These are phyloP conservation scores for Berberis thunbergii DNA, from an alignment of 164 flowering plant genomes.

Conservation along the genomic window DNA sequence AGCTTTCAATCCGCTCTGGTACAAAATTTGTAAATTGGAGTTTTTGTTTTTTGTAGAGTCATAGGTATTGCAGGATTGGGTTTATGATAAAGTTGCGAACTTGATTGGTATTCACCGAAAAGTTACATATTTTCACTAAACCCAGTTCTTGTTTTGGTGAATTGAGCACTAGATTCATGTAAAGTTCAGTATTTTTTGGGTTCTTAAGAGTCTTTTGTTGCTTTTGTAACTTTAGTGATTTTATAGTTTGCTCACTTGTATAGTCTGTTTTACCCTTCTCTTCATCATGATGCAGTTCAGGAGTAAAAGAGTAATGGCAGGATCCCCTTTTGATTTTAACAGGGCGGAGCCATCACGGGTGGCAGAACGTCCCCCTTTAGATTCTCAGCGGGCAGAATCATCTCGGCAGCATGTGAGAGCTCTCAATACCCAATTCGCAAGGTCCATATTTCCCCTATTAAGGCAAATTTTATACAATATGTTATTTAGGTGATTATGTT, in stretches of 20 bases:
- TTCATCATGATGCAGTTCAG: conserved; percentile 38
- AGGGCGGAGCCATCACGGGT: conserved; percentile 36
- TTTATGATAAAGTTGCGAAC: not conserved
- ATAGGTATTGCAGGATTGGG: not conserved
- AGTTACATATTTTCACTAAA: not conserved
- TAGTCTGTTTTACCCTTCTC: not conserved
- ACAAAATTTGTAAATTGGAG: too few species aligned
- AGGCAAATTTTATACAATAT: not conserved
- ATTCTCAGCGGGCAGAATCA: conserved; percentile 48
- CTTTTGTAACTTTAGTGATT: not conserved
- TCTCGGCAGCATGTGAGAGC: conserved; percentile 90
- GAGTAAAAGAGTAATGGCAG: conserved; percentile 46
- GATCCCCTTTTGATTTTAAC: conserved; percentile 38
- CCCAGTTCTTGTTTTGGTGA: not conserved
- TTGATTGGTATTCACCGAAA: not conserved
- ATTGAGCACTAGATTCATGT: not conserved
- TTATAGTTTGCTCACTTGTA: conserved; percentile 1
- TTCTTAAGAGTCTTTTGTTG: not conserved
- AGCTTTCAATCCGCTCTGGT: not conserved
- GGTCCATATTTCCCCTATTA: conserved; percentile 29
- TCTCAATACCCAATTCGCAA: conserved; percentile 86
- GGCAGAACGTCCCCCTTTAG: conserved; percentile 26
- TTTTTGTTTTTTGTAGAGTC: too few species aligned
- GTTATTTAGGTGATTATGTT: not conserved
- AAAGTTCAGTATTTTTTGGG: not conserved